Evolutionary conservation across 345 rosid genomes (phyloP).

Genomic region (Fremontodendron californicum): DNA sequence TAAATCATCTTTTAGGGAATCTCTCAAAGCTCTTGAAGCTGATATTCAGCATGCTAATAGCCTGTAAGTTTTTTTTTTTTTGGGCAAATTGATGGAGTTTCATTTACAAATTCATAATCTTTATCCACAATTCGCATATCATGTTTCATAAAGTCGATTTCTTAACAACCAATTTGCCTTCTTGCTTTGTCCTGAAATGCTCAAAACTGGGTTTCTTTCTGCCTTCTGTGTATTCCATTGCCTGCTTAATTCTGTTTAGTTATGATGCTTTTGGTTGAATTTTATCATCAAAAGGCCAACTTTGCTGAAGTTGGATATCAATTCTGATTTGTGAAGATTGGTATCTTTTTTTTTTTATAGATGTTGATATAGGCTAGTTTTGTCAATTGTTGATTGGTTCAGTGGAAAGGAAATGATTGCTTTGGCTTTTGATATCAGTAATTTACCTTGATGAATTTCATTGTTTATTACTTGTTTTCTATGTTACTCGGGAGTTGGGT

Average conservation of each 20-base stretch:
- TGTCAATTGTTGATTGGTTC: not conserved
- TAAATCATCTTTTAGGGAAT: conserved; percentile 45
- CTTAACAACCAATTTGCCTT: not conserved
- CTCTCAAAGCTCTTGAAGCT: conserved; percentile 54
- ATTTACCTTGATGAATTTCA: not conserved
- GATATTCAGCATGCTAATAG: conserved; percentile 57
- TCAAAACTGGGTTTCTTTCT: not conserved
- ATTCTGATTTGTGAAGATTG: not conserved
- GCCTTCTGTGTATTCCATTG: not conserved
- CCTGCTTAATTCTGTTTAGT: not conserved
- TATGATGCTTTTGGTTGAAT: not conserved
- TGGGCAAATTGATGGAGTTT: not conserved
- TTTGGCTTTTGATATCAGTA: not conserved
- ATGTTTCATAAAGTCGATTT: not conserved
- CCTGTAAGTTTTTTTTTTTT: conserved; percentile 33
- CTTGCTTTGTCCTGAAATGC: not conserved
- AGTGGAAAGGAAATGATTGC: not conserved
- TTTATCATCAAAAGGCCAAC: not conserved
- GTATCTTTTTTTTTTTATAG: not conserved
- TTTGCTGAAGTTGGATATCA: not conserved
- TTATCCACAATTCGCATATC: not conserved
- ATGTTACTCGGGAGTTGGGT: no score
- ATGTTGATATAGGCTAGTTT: not conserved
- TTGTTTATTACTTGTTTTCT: not conserved
- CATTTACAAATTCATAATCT: not conserved